Base-by-base conservation (phyloP, 1,284 basidiomycete species). In the Neonothopanus nambi region DNA sequence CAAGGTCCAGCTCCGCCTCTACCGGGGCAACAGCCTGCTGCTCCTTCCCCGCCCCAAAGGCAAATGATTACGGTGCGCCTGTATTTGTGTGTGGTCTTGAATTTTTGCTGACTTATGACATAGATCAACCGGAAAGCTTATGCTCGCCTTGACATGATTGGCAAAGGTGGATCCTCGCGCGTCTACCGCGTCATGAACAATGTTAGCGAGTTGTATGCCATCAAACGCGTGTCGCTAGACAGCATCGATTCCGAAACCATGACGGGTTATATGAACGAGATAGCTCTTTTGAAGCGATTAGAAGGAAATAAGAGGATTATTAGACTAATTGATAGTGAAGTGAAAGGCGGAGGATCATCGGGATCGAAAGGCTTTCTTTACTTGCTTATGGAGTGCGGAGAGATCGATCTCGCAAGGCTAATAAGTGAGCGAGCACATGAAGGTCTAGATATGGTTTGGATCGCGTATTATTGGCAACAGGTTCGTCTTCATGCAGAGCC, bases 391-490 rank as follows among this genome's bases (percentile, higher is more conserved):
- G 95, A 98, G 67, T 93, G 89, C 57, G 95, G 95, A 6, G 95
- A 97, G 72, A 85, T 93, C 44, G 88, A 97, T 71, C 75, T 98
- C 53, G 89, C 93, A 23, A 82, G 82, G 59, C 70, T 98, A 48
- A 69, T 97, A 55, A 82, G 84, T 61, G 91, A 95, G 60, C 88
- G 92, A 67, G 81, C 87, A 66, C 88, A 84, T 59, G 85, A 93
- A 64, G 79, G 89, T 1, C 65, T 96, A 63, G 92, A 95, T 67
- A 88, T 95, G 79, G 88, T 94, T 56, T 96, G 94, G 83, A 82
- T 97, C 37, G 86, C 91, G 11, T 89, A 95, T 65, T 95, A 94
- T 65, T 97, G 93, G 93, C 91, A 96, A 65, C 95, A 97, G 82
- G 93, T 91, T 57, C 49, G 18, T 38, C 44, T 41, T 9, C n/a